These are phyloP conservation scores for Knufia petricola DNA, from an alignment of 2,329 filamentous ascomycete genomes.

Conservation along the genomic window DNA sequence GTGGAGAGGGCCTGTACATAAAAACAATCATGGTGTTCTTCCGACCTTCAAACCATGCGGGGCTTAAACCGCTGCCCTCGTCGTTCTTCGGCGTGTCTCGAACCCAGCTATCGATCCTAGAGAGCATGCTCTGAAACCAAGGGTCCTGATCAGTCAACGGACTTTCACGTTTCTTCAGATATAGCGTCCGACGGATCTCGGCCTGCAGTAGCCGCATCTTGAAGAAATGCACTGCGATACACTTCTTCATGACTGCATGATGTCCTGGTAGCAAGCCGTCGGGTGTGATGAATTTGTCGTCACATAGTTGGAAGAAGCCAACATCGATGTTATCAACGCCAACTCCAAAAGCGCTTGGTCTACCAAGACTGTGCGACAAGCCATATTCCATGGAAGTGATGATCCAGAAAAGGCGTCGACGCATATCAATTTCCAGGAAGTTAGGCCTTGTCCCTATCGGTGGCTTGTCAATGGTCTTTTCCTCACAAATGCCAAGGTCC, in stretches of 20 bases:
- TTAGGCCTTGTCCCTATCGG: slow-evolving; percentile 53
- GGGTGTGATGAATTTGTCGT: slow-evolving; percentile 72
- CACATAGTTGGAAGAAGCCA: slow-evolving; percentile 69
- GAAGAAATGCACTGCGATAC: slow-evolving; percentile 84
- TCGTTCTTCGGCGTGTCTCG: slow-evolving; percentile 64
- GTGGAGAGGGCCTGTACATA: slow-evolving; percentile 81
- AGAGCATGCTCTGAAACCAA: slow-evolving; percentile 75
- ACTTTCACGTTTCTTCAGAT: slow-evolving; percentile 69
- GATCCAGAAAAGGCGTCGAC: slow-evolving; percentile 78
- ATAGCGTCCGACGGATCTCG: slow-evolving; percentile 76
- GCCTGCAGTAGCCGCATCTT: slow-evolving; percentile 82
- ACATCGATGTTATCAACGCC: slow-evolving; percentile 76
- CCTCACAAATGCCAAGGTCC: slow-evolving; percentile 76
- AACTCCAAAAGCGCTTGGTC: slow-evolving; percentile 76
- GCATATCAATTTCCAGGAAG: slow-evolving; percentile 75
- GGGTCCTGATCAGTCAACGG: slow-evolving; percentile 72
- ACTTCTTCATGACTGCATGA: slow-evolving; percentile 69
- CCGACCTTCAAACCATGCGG: slow-evolving; percentile 62
- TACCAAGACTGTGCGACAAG: slow-evolving; percentile 75
- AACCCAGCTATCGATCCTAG: slow-evolving; percentile 70
- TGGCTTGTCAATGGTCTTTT: slow-evolving; percentile 68
- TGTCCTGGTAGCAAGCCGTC: slow-evolving; percentile 62
- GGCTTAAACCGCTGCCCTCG: slow-evolving; percentile 61
- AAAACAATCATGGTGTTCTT: slow-evolving; percentile 85
- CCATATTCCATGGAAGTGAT: slow-evolving; percentile 82